Percentiles rank a stretch among this genome's conserved stretches.
phyloP scores from a whole-genome alignment of 305 asterid species.

The Solanum hybrid region DNA sequence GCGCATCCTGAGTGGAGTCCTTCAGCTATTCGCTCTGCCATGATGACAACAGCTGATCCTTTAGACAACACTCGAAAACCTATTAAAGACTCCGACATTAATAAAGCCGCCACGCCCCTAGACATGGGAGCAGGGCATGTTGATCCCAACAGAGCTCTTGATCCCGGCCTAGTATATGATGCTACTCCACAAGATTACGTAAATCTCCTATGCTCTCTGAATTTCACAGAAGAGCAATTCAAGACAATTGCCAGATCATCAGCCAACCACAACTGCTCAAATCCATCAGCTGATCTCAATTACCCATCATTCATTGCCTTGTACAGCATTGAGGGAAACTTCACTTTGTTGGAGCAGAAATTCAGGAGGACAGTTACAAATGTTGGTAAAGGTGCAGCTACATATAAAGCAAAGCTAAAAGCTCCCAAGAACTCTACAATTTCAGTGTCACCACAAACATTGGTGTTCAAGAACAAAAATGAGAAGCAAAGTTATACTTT shows the following conservation, averaged over 20 bases:
- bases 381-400: constrained; percentile 11
- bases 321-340: not conserved
- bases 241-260: constrained; percentile 14
- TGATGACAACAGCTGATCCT: constrained; percentile 5
- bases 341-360: not conserved
- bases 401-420: not conserved
- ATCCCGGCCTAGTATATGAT: constrained; percentile 19
- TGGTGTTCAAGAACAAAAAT: constrained; percentile 4
- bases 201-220: constrained; percentile 12
- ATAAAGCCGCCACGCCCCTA: constrained; percentile 3
- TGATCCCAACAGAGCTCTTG: constrained; percentile 16
- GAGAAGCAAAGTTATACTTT: constrained; percentile 9
- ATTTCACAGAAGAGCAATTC: constrained; percentile 5
- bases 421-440: constrained; percentile 1
- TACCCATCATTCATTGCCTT: constrained; percentile 16
- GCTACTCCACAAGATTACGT: constrained; percentile 9
- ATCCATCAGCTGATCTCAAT: constrained; percentile 4
- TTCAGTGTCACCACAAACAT: constrained; percentile 5
- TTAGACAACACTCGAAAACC: constrained; percentile 11
- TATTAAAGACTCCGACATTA: not conserved
- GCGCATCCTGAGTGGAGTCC: constrained; percentile 18
- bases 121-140: constrained; percentile 18
- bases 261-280: constrained; percentile 6
- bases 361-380: constrained; percentile 13
- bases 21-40: constrained; percentile 13